Evolutionary conservation across 2,329 filamentous ascomycete species (phyloP), one percentile per base, ranked within the genome.

Genomic region (Coniochaeta sp.): DNA sequence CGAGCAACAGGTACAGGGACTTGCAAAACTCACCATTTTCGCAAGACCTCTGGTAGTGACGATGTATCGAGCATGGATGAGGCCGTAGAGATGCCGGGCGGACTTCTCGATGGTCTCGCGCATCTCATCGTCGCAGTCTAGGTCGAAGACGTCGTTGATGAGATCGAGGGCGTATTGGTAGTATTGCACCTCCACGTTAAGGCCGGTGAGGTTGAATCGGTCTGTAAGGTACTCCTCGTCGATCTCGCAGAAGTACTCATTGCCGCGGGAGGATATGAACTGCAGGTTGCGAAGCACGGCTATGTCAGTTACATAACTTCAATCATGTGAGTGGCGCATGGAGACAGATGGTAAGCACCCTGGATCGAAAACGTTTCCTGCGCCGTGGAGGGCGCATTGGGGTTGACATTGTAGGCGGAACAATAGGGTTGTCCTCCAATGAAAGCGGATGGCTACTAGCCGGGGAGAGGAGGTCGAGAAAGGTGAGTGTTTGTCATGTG

Each of bases 231-330:
- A 99, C 70, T 99, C 95, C 74, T 99, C 95, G 76, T 99, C 95
- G 70, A 99, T 98, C 73, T 99, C 95, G 84, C 95, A 99, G 71
- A 98, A 99, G 77, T 99, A 99, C 74, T 99, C 95, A 77, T 99
- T 98, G 66, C 95, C 95, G 60, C 95, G 86, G 6, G 93, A 96
- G 5, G 93, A 97, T 69, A 98, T 97, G 75, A 99, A 99, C 95
- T 99, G 24, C 14, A 31, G 7, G 14, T 22, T 36, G 34, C 22
- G n/a, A 47, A 28, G 47, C 2, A 17, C 16, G 38, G 4, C 11
- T 17, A 28, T 31, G 47, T 52, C 31, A 52, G 47, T 24, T 17
- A 28, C 12, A 3, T 2, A 17, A 9, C 47, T 52, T 31, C 19
- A 7, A 24, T 28, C 12, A 12, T 36, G 6, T 12, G 11, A 31